Conservation (phyloP, 1,284 basidiomycete species). For the Cutaneotrichosporon dermatis region DNA sequence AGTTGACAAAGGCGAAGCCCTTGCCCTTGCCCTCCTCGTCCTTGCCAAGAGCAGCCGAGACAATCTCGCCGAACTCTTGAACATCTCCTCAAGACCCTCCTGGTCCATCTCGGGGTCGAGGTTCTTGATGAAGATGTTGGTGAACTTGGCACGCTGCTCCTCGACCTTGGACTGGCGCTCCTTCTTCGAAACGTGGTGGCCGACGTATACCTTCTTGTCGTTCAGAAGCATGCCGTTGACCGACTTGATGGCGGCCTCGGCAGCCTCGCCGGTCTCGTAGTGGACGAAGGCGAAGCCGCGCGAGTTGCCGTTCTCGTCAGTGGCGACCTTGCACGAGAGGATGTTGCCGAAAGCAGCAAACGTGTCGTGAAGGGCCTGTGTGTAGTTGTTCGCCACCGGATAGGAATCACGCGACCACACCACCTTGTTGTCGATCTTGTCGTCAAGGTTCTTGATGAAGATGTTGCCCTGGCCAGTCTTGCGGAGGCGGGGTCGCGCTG, state of each 20-base stretch:
- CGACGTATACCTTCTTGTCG: slow-evolving; percentile 99
- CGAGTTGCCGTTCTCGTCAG: slow-evolving; percentile 84
- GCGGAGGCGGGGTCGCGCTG: slow-evolving; percentile 99
- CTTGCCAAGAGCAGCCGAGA: slow-evolving; percentile 75
- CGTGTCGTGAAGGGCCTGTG: slow-evolving; percentile 87
- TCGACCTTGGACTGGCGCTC: slow-evolving; percentile 97
- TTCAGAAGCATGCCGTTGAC: slow-evolving; percentile 99
- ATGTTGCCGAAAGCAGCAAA: slow-evolving; percentile 99
- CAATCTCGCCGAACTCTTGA: slow-evolving; percentile 77
- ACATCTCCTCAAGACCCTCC: slow-evolving; percentile 82
- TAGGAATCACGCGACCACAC: slow-evolving; percentile 42
- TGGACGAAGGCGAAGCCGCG: slow-evolving; percentile 80
- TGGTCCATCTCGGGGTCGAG: slow-evolving; percentile 76
- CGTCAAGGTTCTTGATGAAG: slow-evolving; percentile 99
- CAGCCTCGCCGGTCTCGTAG: slow-evolving; percentile 96
- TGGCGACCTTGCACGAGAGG: slow-evolving; percentile 98
- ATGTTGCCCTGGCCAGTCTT: slow-evolving; percentile 99
- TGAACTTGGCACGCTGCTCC: slow-evolving; percentile 94
- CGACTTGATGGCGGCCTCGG: slow-evolving; percentile 92
- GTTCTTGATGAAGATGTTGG: slow-evolving; percentile 99
- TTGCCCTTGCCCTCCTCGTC: slow-evolving; percentile 83
- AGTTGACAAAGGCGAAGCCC: slow-evolving; percentile 99
- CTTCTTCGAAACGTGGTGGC: slow-evolving; percentile 96
- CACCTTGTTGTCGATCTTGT: slow-evolving; percentile 94
- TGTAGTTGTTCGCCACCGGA: slow-evolving; percentile 26